Percentiles rank a stretch among this genome's conserved stretches.
Conservation (phyloP, 1,284 basidiomycete genomes). For the Xanthoconium separans region DNA sequence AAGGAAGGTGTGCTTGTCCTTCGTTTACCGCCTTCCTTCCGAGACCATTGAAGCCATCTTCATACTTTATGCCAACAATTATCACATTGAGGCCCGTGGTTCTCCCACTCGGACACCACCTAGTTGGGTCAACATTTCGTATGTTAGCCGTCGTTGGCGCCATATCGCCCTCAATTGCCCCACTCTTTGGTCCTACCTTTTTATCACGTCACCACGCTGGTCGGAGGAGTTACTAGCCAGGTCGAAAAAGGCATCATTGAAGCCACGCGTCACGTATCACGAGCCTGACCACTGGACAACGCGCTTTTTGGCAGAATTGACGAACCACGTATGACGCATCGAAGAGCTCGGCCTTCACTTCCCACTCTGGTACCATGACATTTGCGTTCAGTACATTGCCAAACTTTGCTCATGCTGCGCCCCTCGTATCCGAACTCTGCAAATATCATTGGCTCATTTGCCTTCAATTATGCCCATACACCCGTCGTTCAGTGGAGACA, state of each 20-base stretch:
- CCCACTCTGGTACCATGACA: background rate
- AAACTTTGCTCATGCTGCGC: background rate
- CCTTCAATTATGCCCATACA: background rate
- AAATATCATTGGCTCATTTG: background rate
- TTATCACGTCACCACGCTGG: slow-evolving; percentile 22
- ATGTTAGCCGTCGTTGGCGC: slow-evolving; percentile 19
- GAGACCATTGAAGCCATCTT: slow-evolving; percentile 23
- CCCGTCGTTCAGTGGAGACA: slow-evolving; percentile 7
- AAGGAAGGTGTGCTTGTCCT: too few relatives aligned
- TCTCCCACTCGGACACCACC: background rate
- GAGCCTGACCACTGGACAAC: background rate
- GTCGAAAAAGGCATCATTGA: slow-evolving; percentile 33
- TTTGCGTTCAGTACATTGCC: background rate
- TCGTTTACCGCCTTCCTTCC: slow-evolving; percentile 23
- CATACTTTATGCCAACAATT: background rate
- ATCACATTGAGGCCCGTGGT: too few relatives aligned
- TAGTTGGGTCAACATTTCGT: slow-evolving; percentile 26
- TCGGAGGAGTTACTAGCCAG: slow-evolving; percentile 34
- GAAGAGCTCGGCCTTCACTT: slow-evolving; percentile 3
- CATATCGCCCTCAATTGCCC: slow-evolving; percentile 24
- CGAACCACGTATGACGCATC: slow-evolving; percentile 18
- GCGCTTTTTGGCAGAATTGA: slow-evolving; percentile 7
- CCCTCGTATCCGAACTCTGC: background rate
- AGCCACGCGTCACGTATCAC: slow-evolving; percentile 7
- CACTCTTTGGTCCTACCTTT: slow-evolving; percentile 13